A percentile compares a stretch with the other conserved stretches of the same genome.
Conservation (phyloP, 176 grass and related monocot species). For the Chrysopogon serrulatus region DNA sequence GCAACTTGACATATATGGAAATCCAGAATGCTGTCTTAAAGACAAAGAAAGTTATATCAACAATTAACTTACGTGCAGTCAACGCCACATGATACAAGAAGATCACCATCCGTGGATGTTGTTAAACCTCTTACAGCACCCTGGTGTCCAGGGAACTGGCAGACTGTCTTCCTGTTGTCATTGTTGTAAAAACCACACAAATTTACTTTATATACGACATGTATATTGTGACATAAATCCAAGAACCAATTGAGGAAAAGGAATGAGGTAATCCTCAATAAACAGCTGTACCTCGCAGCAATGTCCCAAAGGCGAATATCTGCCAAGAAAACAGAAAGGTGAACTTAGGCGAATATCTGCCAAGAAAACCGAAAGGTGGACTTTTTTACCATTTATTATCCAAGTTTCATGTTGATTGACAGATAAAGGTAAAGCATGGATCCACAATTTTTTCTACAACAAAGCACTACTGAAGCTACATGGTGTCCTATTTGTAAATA, state of each 20-base stretch:
- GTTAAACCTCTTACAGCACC: constrained; percentile 75
- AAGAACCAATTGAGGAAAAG: background rate
- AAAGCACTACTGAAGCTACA: background rate
- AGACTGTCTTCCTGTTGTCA: constrained; percentile 76
- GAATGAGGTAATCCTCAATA: background rate
- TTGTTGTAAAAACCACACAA: constrained; percentile 13
- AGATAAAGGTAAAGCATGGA: background rate
- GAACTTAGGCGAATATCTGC: constrained; percentile 84
- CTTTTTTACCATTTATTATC: constrained; percentile 3
- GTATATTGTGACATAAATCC: background rate
- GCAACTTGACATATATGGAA: background rate
- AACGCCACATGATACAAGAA: constrained; percentile 88
- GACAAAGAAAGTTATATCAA: background rate
- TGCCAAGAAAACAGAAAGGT: constrained; percentile 34
- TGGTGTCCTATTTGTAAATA: background rate
- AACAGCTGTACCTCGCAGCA: constrained; percentile 63
- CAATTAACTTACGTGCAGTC: constrained; percentile 80
- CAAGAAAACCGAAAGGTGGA: constrained; percentile 14
- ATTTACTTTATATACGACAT: background rate
- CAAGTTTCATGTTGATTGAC: constrained; percentile 10
- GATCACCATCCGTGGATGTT: constrained; percentile 83
- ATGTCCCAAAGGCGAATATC: constrained; percentile 97
- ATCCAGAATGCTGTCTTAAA: background rate
- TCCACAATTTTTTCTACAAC: background rate
- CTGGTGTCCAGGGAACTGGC: constrained; percentile 89